These are phyloP conservation scores for Didymella pomorum DNA, from an alignment of 2,329 filamentous ascomycete genomes.

Conservation along the genomic window DNA sequence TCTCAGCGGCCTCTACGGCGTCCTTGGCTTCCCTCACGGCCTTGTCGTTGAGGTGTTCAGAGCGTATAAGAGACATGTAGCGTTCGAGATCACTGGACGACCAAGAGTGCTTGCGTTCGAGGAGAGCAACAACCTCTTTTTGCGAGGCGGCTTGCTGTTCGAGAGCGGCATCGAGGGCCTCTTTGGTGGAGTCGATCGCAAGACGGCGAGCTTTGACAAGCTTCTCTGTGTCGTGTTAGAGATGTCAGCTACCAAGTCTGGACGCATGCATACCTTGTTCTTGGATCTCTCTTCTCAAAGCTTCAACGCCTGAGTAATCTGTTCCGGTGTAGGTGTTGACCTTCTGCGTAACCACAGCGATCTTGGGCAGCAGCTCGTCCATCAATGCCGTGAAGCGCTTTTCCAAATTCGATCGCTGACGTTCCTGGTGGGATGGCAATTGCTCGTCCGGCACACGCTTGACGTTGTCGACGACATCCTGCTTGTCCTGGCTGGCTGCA, in stretches of 20 bases:
- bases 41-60: slow-evolving; percentile 92
- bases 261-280: slow-evolving; percentile 61
- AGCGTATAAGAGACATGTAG: slow-evolving; percentile 90
- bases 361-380: slow-evolving; percentile 86
- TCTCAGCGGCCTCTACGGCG: slow-evolving; percentile 76
- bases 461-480: slow-evolving; percentile 41
- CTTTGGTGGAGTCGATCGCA: slow-evolving; percentile 74
- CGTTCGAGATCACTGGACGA: slow-evolving; percentile 85
- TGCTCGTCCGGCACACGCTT: slow-evolving; percentile 49
- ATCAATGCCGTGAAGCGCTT: slow-evolving; percentile 76
- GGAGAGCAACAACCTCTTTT: slow-evolving; percentile 91
- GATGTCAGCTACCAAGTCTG: not conserved
- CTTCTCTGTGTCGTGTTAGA: slow-evolving; percentile 53
- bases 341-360: slow-evolving; percentile 84
- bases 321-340: slow-evolving; percentile 91
- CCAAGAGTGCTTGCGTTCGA: slow-evolving; percentile 95
- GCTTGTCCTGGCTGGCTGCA: slow-evolving; percentile 12
- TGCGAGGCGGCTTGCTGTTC: slow-evolving; percentile 85
- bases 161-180: slow-evolving; percentile 82
- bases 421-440: slow-evolving; percentile 62
- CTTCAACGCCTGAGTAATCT: slow-evolving; percentile 87
- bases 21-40: slow-evolving; percentile 77
- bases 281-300: slow-evolving; percentile 80
- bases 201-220: slow-evolving; percentile 67
- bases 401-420: slow-evolving; percentile 63